phyloP scores from a whole-genome alignment of 208 protist species.

The Hexamita inflata region DNA sequence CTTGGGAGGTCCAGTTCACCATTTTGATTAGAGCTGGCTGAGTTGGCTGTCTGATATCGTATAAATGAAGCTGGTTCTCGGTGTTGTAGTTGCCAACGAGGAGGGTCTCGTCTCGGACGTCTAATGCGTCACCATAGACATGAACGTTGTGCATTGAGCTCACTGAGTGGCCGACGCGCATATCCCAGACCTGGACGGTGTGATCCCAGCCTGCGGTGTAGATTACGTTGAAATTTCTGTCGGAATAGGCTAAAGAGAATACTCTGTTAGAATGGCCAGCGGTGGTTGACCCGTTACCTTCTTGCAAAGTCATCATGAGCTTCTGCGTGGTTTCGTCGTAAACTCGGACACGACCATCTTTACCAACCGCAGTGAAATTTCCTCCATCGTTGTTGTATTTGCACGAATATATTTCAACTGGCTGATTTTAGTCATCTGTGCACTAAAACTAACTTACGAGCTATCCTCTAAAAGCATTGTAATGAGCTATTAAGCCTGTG shows the following conservation, averaged over 20 bases:
- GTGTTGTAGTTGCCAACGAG: constrained; percentile 50
- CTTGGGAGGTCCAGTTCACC: not conserved
- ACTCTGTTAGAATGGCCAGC: constrained; percentile 58
- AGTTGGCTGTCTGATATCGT: constrained; percentile 52
- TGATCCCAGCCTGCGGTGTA: constrained; percentile 64
- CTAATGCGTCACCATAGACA: constrained; percentile 59
- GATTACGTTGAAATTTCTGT: constrained; percentile 41
- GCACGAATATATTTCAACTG: constrained; percentile 43
- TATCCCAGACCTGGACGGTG: constrained; percentile 65
- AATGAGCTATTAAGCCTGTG: constrained; percentile 39
- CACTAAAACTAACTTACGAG: too few species aligned
- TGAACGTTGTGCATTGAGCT: constrained; percentile 50
- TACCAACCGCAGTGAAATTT: constrained; percentile 46
- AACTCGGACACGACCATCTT: constrained; percentile 37
- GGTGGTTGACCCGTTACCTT: constrained; percentile 41
- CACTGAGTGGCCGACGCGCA: constrained; percentile 51
- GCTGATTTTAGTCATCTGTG: too few species aligned
- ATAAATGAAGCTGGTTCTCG: constrained; percentile 53
- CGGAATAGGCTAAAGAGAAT: constrained; percentile 56
- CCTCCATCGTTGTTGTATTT: constrained; percentile 41
- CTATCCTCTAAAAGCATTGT: constrained; percentile 44
- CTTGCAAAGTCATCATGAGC: constrained; percentile 43
- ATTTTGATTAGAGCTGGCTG: not conserved
- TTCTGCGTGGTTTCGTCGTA: constrained; percentile 46
- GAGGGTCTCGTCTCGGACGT: constrained; percentile 51